phyloP scores from a whole-genome alignment of 176 grass and related monocot species.

The Oryza meridionalis region DNA sequence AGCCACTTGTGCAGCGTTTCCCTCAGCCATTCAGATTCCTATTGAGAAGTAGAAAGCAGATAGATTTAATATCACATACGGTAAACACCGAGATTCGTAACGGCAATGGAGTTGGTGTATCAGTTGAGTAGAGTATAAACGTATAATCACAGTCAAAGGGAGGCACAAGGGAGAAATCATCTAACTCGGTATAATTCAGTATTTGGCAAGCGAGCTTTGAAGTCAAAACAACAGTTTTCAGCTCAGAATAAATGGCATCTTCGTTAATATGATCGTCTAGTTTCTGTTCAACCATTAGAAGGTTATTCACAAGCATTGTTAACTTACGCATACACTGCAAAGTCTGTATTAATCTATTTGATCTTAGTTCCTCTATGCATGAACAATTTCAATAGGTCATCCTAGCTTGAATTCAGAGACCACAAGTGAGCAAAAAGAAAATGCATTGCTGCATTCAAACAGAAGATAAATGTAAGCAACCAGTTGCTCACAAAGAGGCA shows the following conservation, averaged over 20 bases:
- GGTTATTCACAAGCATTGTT: background rate
- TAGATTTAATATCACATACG: background rate
- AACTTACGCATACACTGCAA: background rate
- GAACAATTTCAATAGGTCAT: background rate
- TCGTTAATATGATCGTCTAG: too few species aligned
- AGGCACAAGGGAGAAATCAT: too few species aligned
- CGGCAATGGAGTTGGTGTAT: background rate
- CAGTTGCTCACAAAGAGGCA: background rate
- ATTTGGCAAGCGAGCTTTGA: too few species aligned
- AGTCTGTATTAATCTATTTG: background rate
- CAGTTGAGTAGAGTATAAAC: too few species aligned
- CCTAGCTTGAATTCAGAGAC: background rate
- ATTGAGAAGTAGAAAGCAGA: background rate
- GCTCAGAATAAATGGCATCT: too few species aligned
- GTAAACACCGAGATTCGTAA: background rate
- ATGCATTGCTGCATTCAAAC: background rate
- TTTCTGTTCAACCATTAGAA: background rate
- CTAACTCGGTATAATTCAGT: too few species aligned
- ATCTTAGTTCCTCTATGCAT: background rate
- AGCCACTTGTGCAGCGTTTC: slow-evolving; percentile 83
- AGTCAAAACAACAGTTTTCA: too few species aligned
- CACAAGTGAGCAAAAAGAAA: background rate
- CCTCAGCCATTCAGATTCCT: slow-evolving; percentile 95
- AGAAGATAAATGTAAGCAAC: background rate
- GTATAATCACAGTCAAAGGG: too few species aligned